Conservation (phyloP, 805 yeast genomes). For the Candida ascalaphidarum region DNA sequence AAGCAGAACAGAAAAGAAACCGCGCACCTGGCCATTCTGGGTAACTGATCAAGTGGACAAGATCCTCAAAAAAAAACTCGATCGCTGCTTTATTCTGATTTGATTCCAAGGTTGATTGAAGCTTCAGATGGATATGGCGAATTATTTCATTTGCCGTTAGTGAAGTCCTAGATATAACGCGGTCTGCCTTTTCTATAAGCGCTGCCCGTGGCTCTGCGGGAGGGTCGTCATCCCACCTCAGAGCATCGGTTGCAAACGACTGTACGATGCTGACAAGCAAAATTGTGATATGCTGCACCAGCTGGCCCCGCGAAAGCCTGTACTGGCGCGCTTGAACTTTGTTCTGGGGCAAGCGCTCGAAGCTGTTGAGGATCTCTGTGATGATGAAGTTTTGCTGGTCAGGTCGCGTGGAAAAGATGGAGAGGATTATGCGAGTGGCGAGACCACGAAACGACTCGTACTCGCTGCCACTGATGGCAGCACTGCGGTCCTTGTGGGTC, state of each 20-base stretch:
- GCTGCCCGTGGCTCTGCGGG: too few relatives aligned
- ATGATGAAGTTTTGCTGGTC: slow-evolving; percentile 55
- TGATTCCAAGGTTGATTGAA: too few relatives aligned
- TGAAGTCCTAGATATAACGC: too few relatives aligned
- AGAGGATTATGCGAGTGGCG: slow-evolving; percentile 19
- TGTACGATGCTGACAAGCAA: slow-evolving; percentile 34
- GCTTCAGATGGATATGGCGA: too few relatives aligned
- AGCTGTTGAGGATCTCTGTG: slow-evolving; percentile 46
- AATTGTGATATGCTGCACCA: slow-evolving; percentile 41
- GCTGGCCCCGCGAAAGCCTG: slow-evolving; percentile 34
- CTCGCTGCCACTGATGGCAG: slow-evolving; percentile 9
- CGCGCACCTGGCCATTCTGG: slow-evolving; percentile 64
- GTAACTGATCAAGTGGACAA: slow-evolving; percentile 35
- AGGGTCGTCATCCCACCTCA: too few relatives aligned
- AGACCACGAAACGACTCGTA: slow-evolving; percentile 18
- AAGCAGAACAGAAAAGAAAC: slow-evolving; percentile 35
- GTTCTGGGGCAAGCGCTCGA: slow-evolving; percentile 40
- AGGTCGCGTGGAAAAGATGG: slow-evolving; percentile 30
- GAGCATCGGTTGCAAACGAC: too few relatives aligned
- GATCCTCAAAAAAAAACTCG: slow-evolving; percentile 42
- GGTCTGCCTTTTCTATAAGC: too few relatives aligned
- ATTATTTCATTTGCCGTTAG: too few relatives aligned
- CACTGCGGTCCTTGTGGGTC: slow-evolving; percentile 11
- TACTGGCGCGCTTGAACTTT: slow-evolving; percentile 36
- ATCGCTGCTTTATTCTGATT: slow-evolving; percentile 4